Conservation (phyloP, 2,329 filamentous ascomycete genomes). For the Dactylonectria estremocensis region DNA sequence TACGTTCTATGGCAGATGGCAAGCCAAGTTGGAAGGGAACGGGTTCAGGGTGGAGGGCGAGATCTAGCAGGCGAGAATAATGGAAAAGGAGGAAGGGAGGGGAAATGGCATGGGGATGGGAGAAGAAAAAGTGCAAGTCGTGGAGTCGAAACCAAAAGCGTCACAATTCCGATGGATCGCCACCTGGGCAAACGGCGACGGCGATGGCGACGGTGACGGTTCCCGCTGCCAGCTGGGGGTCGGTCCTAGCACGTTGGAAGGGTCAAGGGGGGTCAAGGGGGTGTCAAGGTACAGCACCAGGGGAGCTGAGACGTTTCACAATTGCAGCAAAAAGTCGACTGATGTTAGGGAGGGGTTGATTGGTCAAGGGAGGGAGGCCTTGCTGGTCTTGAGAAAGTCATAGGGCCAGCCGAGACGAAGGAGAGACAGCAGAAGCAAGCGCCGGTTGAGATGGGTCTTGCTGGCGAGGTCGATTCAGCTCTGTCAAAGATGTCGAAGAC, state of each 20-base stretch:
- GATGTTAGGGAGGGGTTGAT: constrained; percentile 40
- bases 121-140: constrained; percentile 32
- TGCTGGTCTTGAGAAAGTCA: not conserved
- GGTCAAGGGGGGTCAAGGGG: constrained; percentile 7
- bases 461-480: not conserved
- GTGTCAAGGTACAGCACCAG: constrained; percentile 5
- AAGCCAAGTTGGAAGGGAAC: constrained; percentile 2
- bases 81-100: constrained; percentile 17
- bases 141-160: constrained; percentile 47
- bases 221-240: constrained; percentile 19
- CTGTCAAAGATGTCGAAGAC: constrained; percentile 1
- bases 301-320: constrained; percentile 60
- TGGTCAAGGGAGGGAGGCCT: constrained; percentile 32
- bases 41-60: constrained; percentile 16
- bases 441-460: not conserved
- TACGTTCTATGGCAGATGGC: constrained; percentile 26
- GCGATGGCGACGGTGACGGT: constrained; percentile 41
- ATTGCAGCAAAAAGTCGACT: constrained; percentile 54
- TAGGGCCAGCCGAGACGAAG: not conserved
- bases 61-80: constrained; percentile 23
- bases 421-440: not conserved
- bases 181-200: constrained; percentile 30
- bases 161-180: constrained; percentile 41
- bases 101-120: constrained; percentile 19
- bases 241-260: constrained; percentile 34